phyloP scores from a whole-genome alignment of 2,329 filamentous ascomycete genomes.

The Rhytidhysteron rufulum region DNA sequence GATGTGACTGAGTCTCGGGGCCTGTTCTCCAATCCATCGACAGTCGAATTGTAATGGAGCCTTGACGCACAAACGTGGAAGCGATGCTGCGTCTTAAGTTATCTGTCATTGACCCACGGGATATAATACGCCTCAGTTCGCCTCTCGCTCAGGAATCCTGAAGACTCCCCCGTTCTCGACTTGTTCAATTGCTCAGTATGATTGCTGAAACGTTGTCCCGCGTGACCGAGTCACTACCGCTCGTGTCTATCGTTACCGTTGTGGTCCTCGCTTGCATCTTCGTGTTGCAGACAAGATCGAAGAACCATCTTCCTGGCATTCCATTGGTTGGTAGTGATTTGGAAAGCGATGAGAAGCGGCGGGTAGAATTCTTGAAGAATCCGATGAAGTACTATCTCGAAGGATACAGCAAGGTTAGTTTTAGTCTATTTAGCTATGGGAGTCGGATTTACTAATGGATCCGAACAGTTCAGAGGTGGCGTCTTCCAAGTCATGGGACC shows the following conservation, averaged over 20 bases:
- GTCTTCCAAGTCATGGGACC: not conserved
- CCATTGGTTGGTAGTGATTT: not conserved
- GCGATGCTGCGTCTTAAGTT: too few relatives aligned
- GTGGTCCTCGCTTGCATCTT: not conserved
- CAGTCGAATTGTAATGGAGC: too few relatives aligned
- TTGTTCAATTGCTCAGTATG: too few relatives aligned
- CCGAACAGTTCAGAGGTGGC: not conserved
- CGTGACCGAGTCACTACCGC: not conserved
- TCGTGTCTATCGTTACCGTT: not conserved
- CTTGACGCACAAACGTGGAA: too few relatives aligned
- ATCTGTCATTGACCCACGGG: too few relatives aligned
- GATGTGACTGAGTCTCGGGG: too few relatives aligned
- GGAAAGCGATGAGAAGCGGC: not conserved
- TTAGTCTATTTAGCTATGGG: not conserved
- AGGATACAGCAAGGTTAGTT: not conserved
- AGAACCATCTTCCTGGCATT: not conserved
- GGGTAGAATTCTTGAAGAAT: not conserved
- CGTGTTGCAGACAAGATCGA: not conserved
- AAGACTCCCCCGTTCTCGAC: too few relatives aligned
- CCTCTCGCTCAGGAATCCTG: too few relatives aligned
- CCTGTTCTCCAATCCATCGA: too few relatives aligned
- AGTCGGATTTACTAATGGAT: not conserved
- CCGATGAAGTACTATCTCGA: not conserved
- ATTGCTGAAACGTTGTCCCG: not conserved
- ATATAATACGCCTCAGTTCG: too few relatives aligned